Base-by-base conservation (phyloP, 2,329 filamentous ascomycete genomes). In the Neofusicoccum sp. region DNA sequence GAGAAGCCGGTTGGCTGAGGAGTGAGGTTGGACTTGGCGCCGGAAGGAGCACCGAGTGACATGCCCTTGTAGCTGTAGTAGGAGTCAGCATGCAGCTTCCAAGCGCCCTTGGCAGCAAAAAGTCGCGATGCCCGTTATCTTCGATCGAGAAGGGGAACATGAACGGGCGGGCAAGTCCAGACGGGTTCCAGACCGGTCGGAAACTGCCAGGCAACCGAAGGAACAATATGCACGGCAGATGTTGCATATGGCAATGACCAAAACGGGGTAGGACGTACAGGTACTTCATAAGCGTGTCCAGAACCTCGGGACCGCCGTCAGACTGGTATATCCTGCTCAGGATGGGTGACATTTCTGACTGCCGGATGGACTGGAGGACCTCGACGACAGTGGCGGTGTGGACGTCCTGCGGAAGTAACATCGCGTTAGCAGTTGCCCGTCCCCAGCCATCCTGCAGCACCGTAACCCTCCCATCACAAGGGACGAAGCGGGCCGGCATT, bases 211-310 rank as follows among this genome's bases (percentile, higher is more conserved):
- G 14, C 30, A 51, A 16, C 51, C 7, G 34, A 20, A 11, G 14
- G 8, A 40, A 28, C 16, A 31, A 36, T 38, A 14, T 31, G 38
- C 26, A 20, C 36, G 38, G 36, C 38, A 33, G 11, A 20, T 4
- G 38, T 24, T 40, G 51, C 51, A 56, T 48, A 48, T 41, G 38
- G 26, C 51, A 11, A 26, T 24, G 26, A 40, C 38, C 24, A 26
- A 41, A 41, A 56, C 28, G 31, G 47, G 48, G 43, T 48, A 43
- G 45, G 61, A 82, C 89, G 71, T 85, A 97, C 87, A 97, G 82
- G 78, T 97, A 99, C 81, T 99, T 99, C 90, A 96, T 96, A 75
- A 99, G 80, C 56, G 93, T 91, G 75, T 99, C 95, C 67, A 96
- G 80, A 63, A 90, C 84, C 77, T 98, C 95, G 63, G 86, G 86